phyloP scores from a whole-genome alignment of 495 filamentous ascomycete genomes.

The Penicillium soppii region DNA sequence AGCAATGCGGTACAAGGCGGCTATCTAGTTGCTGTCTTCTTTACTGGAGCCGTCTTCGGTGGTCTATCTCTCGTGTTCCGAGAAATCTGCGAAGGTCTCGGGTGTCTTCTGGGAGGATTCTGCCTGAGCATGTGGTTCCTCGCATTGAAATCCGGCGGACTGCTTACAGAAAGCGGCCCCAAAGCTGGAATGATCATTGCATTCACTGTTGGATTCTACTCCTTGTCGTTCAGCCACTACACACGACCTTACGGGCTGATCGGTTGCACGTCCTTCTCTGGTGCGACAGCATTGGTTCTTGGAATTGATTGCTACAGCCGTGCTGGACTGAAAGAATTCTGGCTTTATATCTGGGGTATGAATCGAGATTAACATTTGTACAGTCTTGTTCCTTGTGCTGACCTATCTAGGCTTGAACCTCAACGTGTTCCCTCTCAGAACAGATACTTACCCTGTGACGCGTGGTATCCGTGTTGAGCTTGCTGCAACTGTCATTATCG shows the following conservation, averaged over 20 bases:
- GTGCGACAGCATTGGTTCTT: slow-evolving; percentile 72
- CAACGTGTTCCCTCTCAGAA: slow-evolving; percentile 71
- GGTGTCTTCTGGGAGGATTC: slow-evolving; percentile 85
- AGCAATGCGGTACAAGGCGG: slow-evolving; percentile 77
- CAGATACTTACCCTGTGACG: slow-evolving; percentile 80
- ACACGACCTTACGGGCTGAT: slow-evolving; percentile 80
- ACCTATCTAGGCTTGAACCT: slow-evolving; percentile 62
- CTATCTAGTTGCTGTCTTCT: slow-evolving; percentile 76
- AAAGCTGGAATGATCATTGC: slow-evolving; percentile 74
- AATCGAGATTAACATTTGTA: not conserved
- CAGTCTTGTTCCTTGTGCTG: slow-evolving; percentile 8
- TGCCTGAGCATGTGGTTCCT: slow-evolving; percentile 91
- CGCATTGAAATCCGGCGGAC: slow-evolving; percentile 71
- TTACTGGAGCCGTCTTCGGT: slow-evolving; percentile 77
- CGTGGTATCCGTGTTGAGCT: slow-evolving; percentile 84
- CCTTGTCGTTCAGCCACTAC: slow-evolving; percentile 73
- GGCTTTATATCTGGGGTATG: slow-evolving; percentile 89
- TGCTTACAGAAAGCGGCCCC: slow-evolving; percentile 58
- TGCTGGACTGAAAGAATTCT: slow-evolving; percentile 92
- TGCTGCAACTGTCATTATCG: slow-evolving; percentile 72
- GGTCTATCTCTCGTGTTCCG: slow-evolving; percentile 73
- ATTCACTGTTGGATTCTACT: slow-evolving; percentile 65
- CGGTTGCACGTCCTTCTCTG: slow-evolving; percentile 71
- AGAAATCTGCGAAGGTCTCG: slow-evolving; percentile 83
- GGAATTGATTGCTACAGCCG: slow-evolving; percentile 90